Base-by-base conservation (phyloP, 1,284 basidiomycete species). In the Trametes pubescens region DNA sequence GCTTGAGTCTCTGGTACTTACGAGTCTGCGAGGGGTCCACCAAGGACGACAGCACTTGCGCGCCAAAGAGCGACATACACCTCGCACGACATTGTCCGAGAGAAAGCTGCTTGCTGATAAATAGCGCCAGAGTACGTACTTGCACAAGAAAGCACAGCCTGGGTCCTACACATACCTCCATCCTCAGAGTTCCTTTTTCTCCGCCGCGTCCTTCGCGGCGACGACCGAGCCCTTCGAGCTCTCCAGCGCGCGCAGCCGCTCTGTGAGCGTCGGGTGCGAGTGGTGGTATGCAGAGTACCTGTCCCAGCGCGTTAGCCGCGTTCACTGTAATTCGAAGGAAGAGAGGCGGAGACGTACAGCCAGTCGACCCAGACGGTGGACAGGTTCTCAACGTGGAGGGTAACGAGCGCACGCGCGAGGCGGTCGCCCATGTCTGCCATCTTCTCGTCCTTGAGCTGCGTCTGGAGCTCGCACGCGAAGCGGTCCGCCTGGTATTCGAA, bases 401-500 rank as follows among this genome's bases (percentile, higher is more conserved):
- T 84, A 69, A 94, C 86, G 62, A 98, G 82, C 26, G 95, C 94
- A 13, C 84, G 81, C 29, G 89, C 90, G 51, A 98, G 86, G 49
- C 94, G 85, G n/a, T 90, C 87, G 22, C 88, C 89, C 88, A 93
- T 91, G 74, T 90, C 88, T 22, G 77, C 78, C 87, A 91, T 90
- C 57, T 80, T 79, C 43, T 79, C 74, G 26, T 67, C 72, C 44
- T 74, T 71, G 44, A 89, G 73, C 72, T 77, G 81, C 53, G 82
- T 80, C 69, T 86, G 82, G 0, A 95, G 80, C 72, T 91, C 86
- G 67, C 86, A 87, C 0, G 93, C 93, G 66, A 92, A 96, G 65
- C 83, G 80, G 77, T 97, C 95, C 0, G 96, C 96, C 76, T 98
- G 84, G 81, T 92, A 98, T 75, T 98, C 96, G 76, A 94, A 95